These are phyloP conservation scores for Myriosclerotinia duriaeana DNA, from an alignment of 2,329 filamentous ascomycete genomes.

Conservation along the genomic window DNA sequence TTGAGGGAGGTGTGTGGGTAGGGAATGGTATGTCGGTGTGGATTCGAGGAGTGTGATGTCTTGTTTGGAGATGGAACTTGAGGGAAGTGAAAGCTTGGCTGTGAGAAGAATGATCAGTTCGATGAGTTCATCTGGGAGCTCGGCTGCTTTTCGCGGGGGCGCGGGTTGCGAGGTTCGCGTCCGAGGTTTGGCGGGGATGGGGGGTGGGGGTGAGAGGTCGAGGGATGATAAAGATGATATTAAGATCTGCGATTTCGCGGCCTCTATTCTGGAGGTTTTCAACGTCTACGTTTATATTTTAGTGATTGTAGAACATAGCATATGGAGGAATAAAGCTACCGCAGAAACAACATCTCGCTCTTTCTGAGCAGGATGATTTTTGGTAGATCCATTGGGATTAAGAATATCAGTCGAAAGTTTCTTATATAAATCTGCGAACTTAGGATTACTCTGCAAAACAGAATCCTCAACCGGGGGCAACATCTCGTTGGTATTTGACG, in stretches of 20 bases:
- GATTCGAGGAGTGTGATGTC: slow-evolving; percentile 49
- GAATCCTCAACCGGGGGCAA: slow-evolving; percentile 57
- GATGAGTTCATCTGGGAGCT: slow-evolving; percentile 48
- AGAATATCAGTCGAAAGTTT: slow-evolving; percentile 55
- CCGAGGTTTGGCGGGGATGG: slow-evolving; percentile 31
- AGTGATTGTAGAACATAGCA: neutral
- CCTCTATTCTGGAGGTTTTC: slow-evolving; percentile 48
- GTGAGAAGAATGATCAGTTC: slow-evolving; percentile 58
- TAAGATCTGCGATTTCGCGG: slow-evolving; percentile 53
- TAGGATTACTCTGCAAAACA: slow-evolving; percentile 56
- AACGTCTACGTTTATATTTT: slow-evolving; percentile 51
- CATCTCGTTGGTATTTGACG: slow-evolving; percentile 45
- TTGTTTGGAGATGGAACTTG: slow-evolving; percentile 41
- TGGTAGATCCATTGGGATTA: slow-evolving; percentile 58
- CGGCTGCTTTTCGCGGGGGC: slow-evolving; percentile 16
- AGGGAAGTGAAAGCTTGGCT: slow-evolving; percentile 41
- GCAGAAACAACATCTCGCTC: slow-evolving; percentile 52
- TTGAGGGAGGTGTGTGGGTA: slow-evolving; percentile 50
- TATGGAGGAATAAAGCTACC: slow-evolving; percentile 45
- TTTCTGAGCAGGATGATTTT: slow-evolving; percentile 50
- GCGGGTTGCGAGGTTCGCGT: slow-evolving; percentile 27
- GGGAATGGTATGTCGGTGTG: slow-evolving; percentile 50
- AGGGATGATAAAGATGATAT: slow-evolving; percentile 50
- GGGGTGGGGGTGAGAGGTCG: slow-evolving; percentile 39
- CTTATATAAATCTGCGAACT: slow-evolving; percentile 59